A percentile compares a stretch with the other conserved stretches of the same genome.
These are phyloP conservation scores for Vachellia pachyceras DNA, from an alignment of 306 rosid species.

Conservation along the genomic window DNA sequence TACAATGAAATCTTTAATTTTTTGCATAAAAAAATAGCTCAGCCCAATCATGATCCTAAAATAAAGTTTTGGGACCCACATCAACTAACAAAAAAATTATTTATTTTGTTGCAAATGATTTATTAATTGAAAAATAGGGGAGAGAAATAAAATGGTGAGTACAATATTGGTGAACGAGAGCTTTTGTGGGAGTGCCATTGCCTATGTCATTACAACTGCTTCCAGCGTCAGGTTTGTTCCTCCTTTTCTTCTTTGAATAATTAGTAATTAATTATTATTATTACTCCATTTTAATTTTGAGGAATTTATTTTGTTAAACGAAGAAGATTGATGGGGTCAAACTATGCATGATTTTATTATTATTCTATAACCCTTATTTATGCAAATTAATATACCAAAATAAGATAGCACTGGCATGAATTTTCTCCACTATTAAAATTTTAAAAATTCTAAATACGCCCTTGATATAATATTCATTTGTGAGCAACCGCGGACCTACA, in stretches of 20 bases:
- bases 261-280: too few species aligned
- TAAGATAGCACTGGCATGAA: too few species aligned
- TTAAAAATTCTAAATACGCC: too few species aligned
- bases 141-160: neutral
- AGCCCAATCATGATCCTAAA: neutral
- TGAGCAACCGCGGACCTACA: too few species aligned
- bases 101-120: neutral
- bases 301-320: neutral
- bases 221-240: constrained; percentile 8
- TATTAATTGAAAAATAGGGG: neutral
- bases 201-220: constrained; percentile 13
- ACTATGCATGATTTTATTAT: neutral
- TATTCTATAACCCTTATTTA: neutral
- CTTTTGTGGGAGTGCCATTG: neutral
- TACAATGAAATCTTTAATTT: too few species aligned
- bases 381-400: neutral
- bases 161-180: neutral
- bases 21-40: neutral
- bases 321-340: neutral
- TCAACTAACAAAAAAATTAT: neutral
- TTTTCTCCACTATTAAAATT: too few species aligned
- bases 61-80: neutral
- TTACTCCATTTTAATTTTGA: neutral
- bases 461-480: too few species aligned
- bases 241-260: too few species aligned